Evolutionary conservation across 768 basidiomycete species (phyloP), one percentile per base, ranked within the genome.

Genomic region (Pisolithus marmoratus): DNA sequence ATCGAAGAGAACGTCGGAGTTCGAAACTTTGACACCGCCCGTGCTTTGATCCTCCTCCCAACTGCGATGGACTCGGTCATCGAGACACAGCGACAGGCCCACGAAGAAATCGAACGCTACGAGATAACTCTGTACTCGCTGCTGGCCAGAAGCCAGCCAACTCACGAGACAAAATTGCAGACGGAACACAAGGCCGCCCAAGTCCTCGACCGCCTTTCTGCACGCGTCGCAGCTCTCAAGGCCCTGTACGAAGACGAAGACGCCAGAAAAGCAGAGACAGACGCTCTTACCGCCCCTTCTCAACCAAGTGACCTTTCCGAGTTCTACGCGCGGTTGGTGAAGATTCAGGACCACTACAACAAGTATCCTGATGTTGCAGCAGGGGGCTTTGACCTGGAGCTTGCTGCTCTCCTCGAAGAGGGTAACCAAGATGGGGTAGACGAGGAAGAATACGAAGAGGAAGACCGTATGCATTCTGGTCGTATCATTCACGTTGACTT

Each of bases 311-410:
- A 97, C 71, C 78, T 98, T 48, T 84, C 86, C 44, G 92, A 95
- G 70, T 99, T 99, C 75, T 98, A 99, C 74, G 76, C 85, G 69
- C 86, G 96, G 74, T 85, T 98, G 77, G 85, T 83, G 65, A 93
- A 90, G 81, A 84, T 98, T 71, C 91, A 94, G 74, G 93, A 94
- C 67, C 92, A 95, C 80, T 85, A 98, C 78, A 81, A 79, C 72
- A 91, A 91, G 77, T 94, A 97, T 79, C 94, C 94, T 74, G 89
- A 94, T 74, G 76, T 87, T 72, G 79, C 81, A 63, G 76, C 84
- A 77, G 85, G 81, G 63, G 78, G 85, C 54, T 86, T 95, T 70
- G 85, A 91, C 69, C 75, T 83, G 56, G 93, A 95, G 71, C 78
- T 96, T 58, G 83, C 85, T 44, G 78, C 82, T 63, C 80, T 91